Percentiles rank a stretch among this genome's conserved stretches.
Conservation (phyloP, 371 early-diverging fungal genomes). For the Mucor piriformis region DNA sequence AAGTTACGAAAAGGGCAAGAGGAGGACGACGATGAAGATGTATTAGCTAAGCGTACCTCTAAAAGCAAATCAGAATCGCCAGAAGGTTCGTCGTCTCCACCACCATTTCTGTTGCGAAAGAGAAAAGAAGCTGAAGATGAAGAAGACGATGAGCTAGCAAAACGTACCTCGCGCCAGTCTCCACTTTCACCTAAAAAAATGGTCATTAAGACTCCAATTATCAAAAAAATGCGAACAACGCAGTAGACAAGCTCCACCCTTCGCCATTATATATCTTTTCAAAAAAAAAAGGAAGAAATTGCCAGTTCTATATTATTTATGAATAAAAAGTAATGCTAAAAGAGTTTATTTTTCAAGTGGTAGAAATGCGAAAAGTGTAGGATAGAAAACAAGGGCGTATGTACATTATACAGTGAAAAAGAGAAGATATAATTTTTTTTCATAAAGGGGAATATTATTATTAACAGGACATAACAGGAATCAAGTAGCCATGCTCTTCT, state of each 20-base stretch:
- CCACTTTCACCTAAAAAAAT: slow-evolving; percentile 12
- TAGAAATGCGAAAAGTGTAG: no score
- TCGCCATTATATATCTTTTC: not conserved
- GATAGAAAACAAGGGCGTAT: no score
- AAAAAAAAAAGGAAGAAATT: not conserved
- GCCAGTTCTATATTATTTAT: not conserved
- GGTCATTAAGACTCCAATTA: slow-evolving; percentile 22
- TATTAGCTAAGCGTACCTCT: not conserved
- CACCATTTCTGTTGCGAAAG: slow-evolving; percentile 10
- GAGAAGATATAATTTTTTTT: not conserved
- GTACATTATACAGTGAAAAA: not conserved
- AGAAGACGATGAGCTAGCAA: slow-evolving; percentile 36
- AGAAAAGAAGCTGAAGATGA: slow-evolving; percentile 29
- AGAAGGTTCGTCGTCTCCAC: slow-evolving; percentile 3
- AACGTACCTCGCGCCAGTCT: slow-evolving; percentile 8
- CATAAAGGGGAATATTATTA: not conserved
- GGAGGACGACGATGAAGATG: not conserved
- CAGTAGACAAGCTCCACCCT: not conserved
- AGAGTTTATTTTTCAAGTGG: not conserved
- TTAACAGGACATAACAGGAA: slow-evolving; percentile 24
- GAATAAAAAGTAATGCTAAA: not conserved
- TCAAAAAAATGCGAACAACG: slow-evolving; percentile 16
- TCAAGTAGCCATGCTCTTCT: slow-evolving; percentile 28
- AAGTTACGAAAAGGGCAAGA: no score
- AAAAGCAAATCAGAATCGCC: no score